Evolutionary conservation across 2,329 filamentous ascomycete genomes (phyloP).

Genomic region (Cladobotryum protrusum): DNA sequence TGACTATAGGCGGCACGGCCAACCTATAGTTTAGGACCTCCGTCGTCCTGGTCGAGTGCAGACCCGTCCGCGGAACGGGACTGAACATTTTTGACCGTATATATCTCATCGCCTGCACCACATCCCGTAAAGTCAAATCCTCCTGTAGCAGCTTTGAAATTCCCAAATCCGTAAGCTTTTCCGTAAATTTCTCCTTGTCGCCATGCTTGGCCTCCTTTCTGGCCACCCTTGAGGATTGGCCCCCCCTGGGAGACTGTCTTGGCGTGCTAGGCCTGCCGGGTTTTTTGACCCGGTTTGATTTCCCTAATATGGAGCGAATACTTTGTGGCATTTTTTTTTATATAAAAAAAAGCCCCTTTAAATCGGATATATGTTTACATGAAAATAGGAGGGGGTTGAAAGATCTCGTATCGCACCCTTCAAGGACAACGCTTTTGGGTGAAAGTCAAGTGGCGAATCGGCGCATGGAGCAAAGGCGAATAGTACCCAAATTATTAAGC

Average conservation of each 20-base stretch:
- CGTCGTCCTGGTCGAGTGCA: slow-evolving; percentile 57
- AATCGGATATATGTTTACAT: background rate
- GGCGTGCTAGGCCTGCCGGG: slow-evolving; percentile 9
- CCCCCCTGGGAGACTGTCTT: too few species aligned
- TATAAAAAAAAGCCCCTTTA: background rate
- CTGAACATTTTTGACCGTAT: slow-evolving; percentile 58
- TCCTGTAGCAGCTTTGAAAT: slow-evolving; percentile 48
- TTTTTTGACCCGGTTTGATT: slow-evolving; percentile 30
- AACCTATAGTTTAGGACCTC: slow-evolving; percentile 57
- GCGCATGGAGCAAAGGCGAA: too few species aligned
- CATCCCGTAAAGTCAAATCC: slow-evolving; percentile 53
- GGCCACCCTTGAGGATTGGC: too few species aligned
- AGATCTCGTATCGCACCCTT: too few species aligned
- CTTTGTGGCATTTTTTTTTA: slow-evolving; percentile 23
- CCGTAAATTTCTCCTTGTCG: slow-evolving; percentile 23
- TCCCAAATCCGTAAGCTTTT: slow-evolving; percentile 55
- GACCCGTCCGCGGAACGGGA: slow-evolving; percentile 54
- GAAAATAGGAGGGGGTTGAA: background rate
- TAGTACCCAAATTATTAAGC: too few species aligned
- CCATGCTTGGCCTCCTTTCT: too few species aligned
- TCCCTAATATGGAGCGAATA: slow-evolving; percentile 34
- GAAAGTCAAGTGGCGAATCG: too few species aligned
- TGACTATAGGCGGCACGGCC: slow-evolving; percentile 57
- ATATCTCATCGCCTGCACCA: slow-evolving; percentile 59
- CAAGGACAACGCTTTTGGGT: too few species aligned